Evolutionary conservation across 2,329 filamentous ascomycete genomes (phyloP), one percentile per base, ranked within the genome.

Genomic region (Grosmannia serpens): DNA sequence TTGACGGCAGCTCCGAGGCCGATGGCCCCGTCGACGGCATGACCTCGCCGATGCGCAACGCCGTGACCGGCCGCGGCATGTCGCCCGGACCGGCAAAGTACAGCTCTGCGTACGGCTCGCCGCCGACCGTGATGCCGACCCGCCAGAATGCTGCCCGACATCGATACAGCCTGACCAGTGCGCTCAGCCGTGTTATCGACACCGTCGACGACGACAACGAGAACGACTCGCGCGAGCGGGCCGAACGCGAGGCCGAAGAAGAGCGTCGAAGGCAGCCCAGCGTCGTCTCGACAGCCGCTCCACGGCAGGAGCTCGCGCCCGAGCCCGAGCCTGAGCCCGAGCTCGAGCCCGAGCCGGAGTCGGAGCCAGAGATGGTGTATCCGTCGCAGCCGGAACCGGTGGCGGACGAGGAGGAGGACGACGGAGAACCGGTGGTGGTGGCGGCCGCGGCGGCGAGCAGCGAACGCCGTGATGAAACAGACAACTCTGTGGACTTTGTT

Each of bases 71-170:
- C 26, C 62, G 60, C 15, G 62, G 62, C 59, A 64, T 65, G 61
- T 62, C 61, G 1, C 62, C 64, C 1, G 62, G 64, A n/a, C 64
- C 64, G 13, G 62, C 64, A 55, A 63, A 62, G 56, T 65, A 59
- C 59, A 65, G 64, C 56, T 64, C 64, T 4, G 44, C 64, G n/a
- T 65, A 65, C 47, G 64, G 64, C 50, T 64, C 64, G 7, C 64
- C 64, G 22, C 61, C 63, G 1, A 60, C 62, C 3, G 58, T 64
- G 11, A 33, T 58, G 56, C 64, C 64, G 1, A 47, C 60, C 4
- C 56, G 64, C 10, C 61, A 62, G 22, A 62, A 63, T 47, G 64
- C 62, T 15, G 60, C 58, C n/a, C 60, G 61, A 46, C 63, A 64
- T 31, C 58, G 59, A 13, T 64, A 64, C 59, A 63, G 63, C 58